Conservation (phyloP, 139 green algal species). For the Chlamydomonas sp. region DNA sequence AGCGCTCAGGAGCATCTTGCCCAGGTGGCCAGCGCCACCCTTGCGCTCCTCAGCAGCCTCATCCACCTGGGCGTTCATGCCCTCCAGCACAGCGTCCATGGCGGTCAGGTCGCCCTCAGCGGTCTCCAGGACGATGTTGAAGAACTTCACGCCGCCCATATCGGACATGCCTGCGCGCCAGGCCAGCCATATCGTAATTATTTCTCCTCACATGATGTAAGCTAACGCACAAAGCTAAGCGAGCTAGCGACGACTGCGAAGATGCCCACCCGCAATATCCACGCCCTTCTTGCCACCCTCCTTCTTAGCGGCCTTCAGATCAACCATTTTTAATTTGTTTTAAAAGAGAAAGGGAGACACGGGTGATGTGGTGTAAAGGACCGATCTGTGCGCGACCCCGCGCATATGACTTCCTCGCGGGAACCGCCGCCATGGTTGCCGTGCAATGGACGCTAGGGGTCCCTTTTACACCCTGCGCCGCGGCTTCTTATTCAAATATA, state of each 20-base stretch:
- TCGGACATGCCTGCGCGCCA: conserved; percentile 63
- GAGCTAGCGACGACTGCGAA: not conserved
- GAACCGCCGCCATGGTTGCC: no score
- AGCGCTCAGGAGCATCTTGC: conserved; percentile 78
- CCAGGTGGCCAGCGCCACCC: conserved; percentile 71
- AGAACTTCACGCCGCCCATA: conserved; percentile 83
- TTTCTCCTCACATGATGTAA: no score
- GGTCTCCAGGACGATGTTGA: conserved; percentile 80
- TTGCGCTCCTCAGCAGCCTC: conserved; percentile 86
- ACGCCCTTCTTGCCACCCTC: conserved; percentile 62
- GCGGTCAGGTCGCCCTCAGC: conserved; percentile 71
- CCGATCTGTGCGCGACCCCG: not conserved
- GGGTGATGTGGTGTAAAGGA: not conserved
- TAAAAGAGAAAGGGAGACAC: not conserved
- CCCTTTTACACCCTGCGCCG: no score
- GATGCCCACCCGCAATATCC: conserved; percentile 21
- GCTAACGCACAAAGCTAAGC: no score
- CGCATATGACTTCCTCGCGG: not conserved
- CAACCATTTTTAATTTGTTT: conserved; percentile 16
- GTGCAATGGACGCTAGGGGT: no score
- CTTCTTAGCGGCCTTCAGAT: conserved; percentile 47
- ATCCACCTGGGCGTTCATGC: conserved; percentile 76
- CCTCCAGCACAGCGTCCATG: conserved; percentile 74
- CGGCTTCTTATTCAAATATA: no score
- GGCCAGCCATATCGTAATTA: no score